Evolutionary conservation across 1,284 basidiomycete species (phyloP).

Genomic region (Ceratorhiza oryzae-sativae): DNA sequence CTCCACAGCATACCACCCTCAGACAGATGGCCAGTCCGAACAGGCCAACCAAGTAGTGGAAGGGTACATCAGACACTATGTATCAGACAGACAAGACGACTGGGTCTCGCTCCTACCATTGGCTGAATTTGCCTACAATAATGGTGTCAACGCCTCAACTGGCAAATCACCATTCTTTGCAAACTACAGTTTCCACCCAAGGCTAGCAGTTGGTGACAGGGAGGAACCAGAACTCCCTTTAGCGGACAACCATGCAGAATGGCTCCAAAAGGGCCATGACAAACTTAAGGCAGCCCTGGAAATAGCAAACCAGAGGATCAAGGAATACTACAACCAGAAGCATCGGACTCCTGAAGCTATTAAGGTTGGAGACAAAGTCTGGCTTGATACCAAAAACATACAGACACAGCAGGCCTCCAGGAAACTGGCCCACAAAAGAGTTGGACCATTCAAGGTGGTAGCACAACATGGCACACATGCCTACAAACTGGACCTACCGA

Average conservation of each 20-base stretch:
- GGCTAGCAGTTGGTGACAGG: background rate
- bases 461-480: no score
- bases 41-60: conserved; percentile 48
- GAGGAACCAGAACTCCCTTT: background rate
- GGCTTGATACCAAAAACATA: conserved; percentile 25
- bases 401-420: no score
- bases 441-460: no score
- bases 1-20: conserved; percentile 49
- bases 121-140: conserved; percentile 45
- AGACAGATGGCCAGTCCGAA: conserved; percentile 52
- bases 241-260: background rate
- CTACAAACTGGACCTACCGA: no score
- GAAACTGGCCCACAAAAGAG: no score
- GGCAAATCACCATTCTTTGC: conserved; percentile 47
- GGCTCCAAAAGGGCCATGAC: background rate
- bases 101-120: conserved; percentile 43
- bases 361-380: conserved; percentile 43
- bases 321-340: background rate
- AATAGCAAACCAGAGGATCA: conserved; percentile 10
- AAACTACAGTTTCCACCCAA: conserved; percentile 45
- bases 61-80: conserved; percentile 43
- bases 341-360: conserved; percentile 15
- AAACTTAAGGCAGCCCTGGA: conserved; percentile 6
- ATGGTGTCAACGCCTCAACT: conserved; percentile 28
- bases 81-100: conserved; percentile 42